Percentiles rank a stretch among this genome's conserved stretches.
These are phyloP conservation scores for Cystobasidiaceae sp. DNA, from an alignment of 1,284 basidiomycete species.

Conservation along the genomic window DNA sequence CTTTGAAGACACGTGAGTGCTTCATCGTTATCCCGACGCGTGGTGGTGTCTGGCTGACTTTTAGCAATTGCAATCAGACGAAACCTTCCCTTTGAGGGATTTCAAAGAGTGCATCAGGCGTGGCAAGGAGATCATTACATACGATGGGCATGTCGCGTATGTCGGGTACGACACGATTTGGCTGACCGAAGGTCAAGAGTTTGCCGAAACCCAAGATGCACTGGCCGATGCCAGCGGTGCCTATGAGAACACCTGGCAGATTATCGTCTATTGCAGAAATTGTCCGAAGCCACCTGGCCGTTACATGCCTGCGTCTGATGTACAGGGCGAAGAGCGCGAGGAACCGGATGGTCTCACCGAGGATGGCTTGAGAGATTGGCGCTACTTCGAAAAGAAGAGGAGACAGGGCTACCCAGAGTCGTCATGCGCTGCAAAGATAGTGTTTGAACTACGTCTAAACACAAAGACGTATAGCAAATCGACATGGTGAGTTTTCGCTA, in stretches of 20 bases:
- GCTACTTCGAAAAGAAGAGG: no score
- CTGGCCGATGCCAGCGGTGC: not conserved
- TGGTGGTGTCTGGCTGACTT: no score
- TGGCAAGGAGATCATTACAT: not conserved
- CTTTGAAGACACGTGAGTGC: no score
- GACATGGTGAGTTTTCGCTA: no score
- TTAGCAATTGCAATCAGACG: not conserved
- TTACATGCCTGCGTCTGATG: no score
- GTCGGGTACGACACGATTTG: not conserved
- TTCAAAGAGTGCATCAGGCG: not conserved
- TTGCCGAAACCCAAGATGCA: not conserved
- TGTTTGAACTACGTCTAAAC: no score
- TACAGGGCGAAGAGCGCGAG: no score
- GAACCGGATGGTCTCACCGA: no score
- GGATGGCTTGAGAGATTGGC: no score
- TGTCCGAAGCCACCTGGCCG: not conserved
- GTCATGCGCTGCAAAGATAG: no score
- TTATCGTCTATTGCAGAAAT: constrained; percentile 1
- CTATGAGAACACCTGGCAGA: not conserved
- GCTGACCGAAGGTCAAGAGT: not conserved
- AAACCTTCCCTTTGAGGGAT: not conserved
- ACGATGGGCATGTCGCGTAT: not conserved
- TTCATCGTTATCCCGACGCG: no score
- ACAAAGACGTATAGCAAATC: not conserved
- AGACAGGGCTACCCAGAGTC: no score